Evolutionary conservation across 202 grass and related monocot species (phyloP).

Genomic region (Saccharum hybrid): DNA sequence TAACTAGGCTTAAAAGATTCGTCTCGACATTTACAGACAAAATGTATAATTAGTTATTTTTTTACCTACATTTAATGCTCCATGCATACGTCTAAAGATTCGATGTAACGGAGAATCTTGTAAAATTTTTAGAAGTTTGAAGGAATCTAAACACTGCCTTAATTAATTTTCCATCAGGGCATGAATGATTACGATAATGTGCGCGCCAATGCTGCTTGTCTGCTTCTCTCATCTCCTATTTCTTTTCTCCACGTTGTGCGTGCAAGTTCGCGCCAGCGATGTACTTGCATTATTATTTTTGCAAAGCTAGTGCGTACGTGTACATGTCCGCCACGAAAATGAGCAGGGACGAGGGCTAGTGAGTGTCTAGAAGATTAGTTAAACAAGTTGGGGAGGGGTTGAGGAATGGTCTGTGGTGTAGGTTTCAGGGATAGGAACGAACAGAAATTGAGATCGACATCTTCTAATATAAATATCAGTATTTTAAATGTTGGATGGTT

Average conservation of each 20-base stretch:
- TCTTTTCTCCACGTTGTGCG: slow-evolving; percentile 2
- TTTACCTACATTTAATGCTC: too few relatives aligned
- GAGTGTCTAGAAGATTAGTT: slow-evolving; percentile 5
- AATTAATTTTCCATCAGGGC: background rate
- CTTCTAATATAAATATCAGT: background rate
- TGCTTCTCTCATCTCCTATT: slow-evolving; percentile 18
- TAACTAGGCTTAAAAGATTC: too few relatives aligned
- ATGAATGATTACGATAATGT: slow-evolving; percentile 36
- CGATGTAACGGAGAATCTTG: too few relatives aligned
- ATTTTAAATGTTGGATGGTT: background rate
- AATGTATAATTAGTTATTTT: too few relatives aligned
- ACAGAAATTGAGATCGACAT: background rate
- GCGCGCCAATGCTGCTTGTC: slow-evolving; percentile 51
- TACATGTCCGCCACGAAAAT: slow-evolving; percentile 43
- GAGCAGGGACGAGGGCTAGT: background rate
- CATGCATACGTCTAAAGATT: too few relatives aligned
- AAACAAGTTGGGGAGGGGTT: slow-evolving; percentile 2
- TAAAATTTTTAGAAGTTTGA: too few relatives aligned
- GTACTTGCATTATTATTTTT: slow-evolving; percentile 10
- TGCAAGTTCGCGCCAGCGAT: slow-evolving; percentile 26
- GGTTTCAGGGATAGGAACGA: background rate
- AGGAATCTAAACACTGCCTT: too few relatives aligned
- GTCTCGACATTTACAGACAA: too few relatives aligned
- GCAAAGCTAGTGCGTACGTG: slow-evolving; percentile 22
- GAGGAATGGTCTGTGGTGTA: background rate